These are phyloP conservation scores for Magnolia sinica DNA, from an alignment of 164 flowering plant genomes.

Conservation along the genomic window DNA sequence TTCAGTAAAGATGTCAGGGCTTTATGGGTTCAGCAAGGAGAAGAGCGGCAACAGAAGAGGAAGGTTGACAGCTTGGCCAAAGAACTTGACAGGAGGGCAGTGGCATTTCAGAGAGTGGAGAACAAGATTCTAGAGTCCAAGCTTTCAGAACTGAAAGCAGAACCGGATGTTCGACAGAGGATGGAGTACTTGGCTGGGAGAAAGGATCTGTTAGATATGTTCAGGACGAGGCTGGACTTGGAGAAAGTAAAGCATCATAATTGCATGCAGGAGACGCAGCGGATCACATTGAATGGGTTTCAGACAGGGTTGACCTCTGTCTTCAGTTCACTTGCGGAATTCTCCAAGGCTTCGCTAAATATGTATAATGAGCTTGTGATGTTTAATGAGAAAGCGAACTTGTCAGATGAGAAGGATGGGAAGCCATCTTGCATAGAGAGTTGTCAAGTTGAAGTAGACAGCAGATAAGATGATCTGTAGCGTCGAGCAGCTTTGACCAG, in stretches of 20 bases:
- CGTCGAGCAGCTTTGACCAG: background rate
- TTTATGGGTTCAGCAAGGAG: constrained; percentile 73
- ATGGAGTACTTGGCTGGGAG: constrained; percentile 49
- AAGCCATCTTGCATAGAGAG: constrained; percentile 15
- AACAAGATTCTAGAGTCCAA: constrained; percentile 46
- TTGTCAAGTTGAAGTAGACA: constrained; percentile 10
- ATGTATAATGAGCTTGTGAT: constrained; percentile 62
- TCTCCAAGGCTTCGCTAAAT: constrained; percentile 60
- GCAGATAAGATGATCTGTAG: background rate
- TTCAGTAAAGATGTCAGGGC: constrained; percentile 71
- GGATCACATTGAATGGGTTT: constrained; percentile 60
- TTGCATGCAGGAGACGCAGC: constrained; percentile 71
- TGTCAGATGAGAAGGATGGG: constrained; percentile 4
- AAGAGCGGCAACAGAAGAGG: constrained; percentile 79
- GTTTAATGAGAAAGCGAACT: constrained; percentile 30
- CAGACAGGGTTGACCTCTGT: constrained; percentile 65
- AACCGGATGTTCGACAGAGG: constrained; percentile 35
- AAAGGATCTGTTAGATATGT: constrained; percentile 52
- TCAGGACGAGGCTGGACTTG: constrained; percentile 45
- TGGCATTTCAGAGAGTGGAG: constrained; percentile 53
- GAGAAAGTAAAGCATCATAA: constrained; percentile 72
- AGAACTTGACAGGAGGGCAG: constrained; percentile 61
- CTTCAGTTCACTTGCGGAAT: constrained; percentile 66
- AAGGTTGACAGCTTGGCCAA: constrained; percentile 72
- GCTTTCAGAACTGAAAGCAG: constrained; percentile 38